These are phyloP conservation scores for Lolium multiflorum DNA, from an alignment of 176 grass and related monocot species.

Conservation along the genomic window DNA sequence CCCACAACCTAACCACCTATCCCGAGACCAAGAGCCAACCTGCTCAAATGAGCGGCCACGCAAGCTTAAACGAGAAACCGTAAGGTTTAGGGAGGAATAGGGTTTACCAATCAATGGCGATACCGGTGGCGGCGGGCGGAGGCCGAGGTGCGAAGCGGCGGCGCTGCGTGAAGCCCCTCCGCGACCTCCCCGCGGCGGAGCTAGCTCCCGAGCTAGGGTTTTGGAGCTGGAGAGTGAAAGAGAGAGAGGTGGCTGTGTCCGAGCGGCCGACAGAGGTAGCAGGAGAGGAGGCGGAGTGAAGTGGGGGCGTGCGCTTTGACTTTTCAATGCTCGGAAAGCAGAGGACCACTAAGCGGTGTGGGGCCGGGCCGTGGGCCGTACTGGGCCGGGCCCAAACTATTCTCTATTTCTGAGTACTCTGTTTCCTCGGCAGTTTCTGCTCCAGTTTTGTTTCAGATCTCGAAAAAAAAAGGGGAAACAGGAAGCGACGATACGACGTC, in stretches of 20 bases:
- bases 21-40: neutral
- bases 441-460: conserved; percentile 26
- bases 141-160: neutral
- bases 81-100: neutral
- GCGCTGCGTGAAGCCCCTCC: conserved; percentile 30
- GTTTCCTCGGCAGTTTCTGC: neutral
- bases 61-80: neutral
- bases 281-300: conserved; percentile 14
- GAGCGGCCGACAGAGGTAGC: conserved; percentile 23
- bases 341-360: conserved; percentile 8
- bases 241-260: neutral
- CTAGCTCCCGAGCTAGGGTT: conserved; percentile 48
- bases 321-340: conserved; percentile 25
- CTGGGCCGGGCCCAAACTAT: conserved; percentile 30
- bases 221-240: conserved; percentile 42
- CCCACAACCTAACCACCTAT: neutral
- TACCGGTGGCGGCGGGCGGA: neutral
- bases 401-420: neutral
- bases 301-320: conserved; percentile 48
- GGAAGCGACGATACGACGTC: too few relatives aligned
- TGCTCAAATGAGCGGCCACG: neutral
- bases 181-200: conserved; percentile 1
- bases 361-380: neutral
- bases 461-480: conserved; percentile 21
- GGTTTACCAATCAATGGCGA: conserved; percentile 31